Conservation (phyloP, 495 filamentous ascomycete genomes). For the Neurospora sp. region DNA sequence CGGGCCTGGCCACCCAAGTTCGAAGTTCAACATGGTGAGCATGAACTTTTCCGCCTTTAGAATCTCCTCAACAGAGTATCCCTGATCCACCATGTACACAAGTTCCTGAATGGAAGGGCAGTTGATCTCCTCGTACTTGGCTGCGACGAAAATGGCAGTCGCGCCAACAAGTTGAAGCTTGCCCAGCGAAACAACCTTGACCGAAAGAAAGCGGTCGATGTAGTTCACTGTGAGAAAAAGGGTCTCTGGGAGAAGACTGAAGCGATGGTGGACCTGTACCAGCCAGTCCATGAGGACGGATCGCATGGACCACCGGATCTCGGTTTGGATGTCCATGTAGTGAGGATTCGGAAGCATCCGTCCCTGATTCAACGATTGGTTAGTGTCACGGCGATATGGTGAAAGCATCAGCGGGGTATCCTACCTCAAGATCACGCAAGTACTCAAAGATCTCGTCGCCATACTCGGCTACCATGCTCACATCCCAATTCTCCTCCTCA, state of each 20-base stretch:
- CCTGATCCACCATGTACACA: slow-evolving; percentile 94
- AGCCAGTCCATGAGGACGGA: slow-evolving; percentile 97
- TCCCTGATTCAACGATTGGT: slow-evolving; percentile 38
- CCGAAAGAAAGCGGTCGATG: slow-evolving; percentile 91
- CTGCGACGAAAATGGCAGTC: slow-evolving; percentile 89
- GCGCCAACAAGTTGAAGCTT: slow-evolving; percentile 96
- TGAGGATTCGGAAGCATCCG: slow-evolving; percentile 74
- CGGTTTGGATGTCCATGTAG: slow-evolving; percentile 96
- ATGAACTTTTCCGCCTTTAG: slow-evolving; percentile 97
- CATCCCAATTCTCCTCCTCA: slow-evolving; percentile 83
- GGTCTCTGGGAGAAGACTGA: slow-evolving; percentile 85
- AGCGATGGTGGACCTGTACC: slow-evolving; percentile 88
- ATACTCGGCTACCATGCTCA: slow-evolving; percentile 98
- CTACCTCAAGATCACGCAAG: slow-evolving; percentile 82
- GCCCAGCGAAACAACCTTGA: slow-evolving; percentile 85
- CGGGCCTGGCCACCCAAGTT: slow-evolving; percentile 92
- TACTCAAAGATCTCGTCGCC: slow-evolving; percentile 90
- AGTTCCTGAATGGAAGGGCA: slow-evolving; percentile 91
- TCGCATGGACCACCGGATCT: slow-evolving; percentile 98
- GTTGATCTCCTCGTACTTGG: slow-evolving; percentile 98
- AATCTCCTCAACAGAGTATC: slow-evolving; percentile 83
- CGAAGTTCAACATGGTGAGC: slow-evolving; percentile 89
- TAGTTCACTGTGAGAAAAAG: slow-evolving; percentile 90
- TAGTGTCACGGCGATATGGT: slow-evolving; percentile 3
- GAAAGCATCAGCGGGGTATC: slow-evolving; percentile 8